A percentile compares a stretch with the other conserved stretches of the same genome.
Conservation (phyloP, 441 rosid species). For the Erodium chrysanthum region DNA sequence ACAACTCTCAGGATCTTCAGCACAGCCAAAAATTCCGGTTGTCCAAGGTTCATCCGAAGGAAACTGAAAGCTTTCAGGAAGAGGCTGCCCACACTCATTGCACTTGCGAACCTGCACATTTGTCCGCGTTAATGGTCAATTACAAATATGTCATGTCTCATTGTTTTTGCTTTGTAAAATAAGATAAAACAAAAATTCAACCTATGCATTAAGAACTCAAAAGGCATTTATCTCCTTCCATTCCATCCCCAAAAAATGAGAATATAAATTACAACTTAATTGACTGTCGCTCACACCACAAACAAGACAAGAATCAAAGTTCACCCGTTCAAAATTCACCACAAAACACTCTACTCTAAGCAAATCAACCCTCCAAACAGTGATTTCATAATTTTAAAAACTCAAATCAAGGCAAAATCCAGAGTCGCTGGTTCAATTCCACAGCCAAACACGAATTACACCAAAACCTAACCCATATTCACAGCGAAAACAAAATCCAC, state of each 20-base stretch:
- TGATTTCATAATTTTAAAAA: background rate
- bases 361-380: background rate
- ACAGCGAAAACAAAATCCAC: background rate
- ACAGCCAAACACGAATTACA: background rate
- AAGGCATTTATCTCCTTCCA: background rate
- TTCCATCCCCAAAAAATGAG: background rate
- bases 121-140: background rate
- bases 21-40: conserved; percentile 63
- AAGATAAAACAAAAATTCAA: background rate
- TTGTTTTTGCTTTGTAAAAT: background rate
- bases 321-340: background rate
- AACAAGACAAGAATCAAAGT: too few relatives aligned
- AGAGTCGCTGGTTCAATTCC: background rate
- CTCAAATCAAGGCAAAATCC: background rate
- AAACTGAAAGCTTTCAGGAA: conserved; percentile 52
- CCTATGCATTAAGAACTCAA: background rate
- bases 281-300: background rate
- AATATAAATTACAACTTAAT: too few relatives aligned
- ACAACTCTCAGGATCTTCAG: conserved; percentile 54
- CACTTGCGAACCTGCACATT: conserved; percentile 51
- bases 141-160: too few relatives aligned
- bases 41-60: conserved; percentile 67
- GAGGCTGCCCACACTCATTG: conserved; percentile 59
- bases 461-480: background rate
- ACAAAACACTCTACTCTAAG: background rate